A percentile compares a stretch with the other conserved stretches of the same genome.
These are phyloP conservation scores for Parietaria judaica DNA, from an alignment of 306 rosid species.

Conservation along the genomic window DNA sequence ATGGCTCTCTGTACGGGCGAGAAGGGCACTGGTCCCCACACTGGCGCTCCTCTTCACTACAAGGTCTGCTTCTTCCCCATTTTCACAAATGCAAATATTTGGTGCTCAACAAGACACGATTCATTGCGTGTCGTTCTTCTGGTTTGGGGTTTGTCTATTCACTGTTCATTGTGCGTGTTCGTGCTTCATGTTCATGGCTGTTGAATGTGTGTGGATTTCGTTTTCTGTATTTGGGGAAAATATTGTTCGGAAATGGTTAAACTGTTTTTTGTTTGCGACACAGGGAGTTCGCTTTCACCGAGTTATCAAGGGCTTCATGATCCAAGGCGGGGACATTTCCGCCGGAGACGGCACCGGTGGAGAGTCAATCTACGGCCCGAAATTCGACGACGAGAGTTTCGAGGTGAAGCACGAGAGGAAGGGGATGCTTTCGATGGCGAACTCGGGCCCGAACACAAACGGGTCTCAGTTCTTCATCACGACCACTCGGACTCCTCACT, in stretches of 20 bases:
- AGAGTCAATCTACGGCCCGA: constrained; percentile 75
- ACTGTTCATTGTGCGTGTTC: no score
- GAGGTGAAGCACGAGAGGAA: constrained; percentile 87
- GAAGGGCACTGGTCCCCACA: constrained; percentile 71
- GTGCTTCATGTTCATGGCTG: no score
- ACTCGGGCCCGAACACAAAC: constrained; percentile 69
- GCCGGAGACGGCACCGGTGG: constrained; percentile 94
- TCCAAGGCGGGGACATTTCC: constrained; percentile 90
- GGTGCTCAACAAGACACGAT: no score
- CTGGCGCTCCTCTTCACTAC: constrained; percentile 77
- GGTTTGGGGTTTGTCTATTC: no score
- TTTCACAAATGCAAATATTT: no score
- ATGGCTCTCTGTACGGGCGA: constrained; percentile 92
- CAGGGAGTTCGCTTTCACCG: constrained; percentile 85
- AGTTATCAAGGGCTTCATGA: constrained; percentile 67
- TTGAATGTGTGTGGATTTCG: no score
- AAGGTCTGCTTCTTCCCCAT: constrained; percentile 37
- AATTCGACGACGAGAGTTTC: constrained; percentile 80
- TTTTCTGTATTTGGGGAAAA: no score
- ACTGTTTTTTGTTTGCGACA: constrained; percentile 2
- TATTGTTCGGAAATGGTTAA: neutral
- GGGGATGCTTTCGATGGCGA: constrained; percentile 94
- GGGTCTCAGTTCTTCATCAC: constrained; percentile 88
- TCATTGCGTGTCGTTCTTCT: no score
- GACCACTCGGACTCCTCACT: constrained; percentile 71